Evolutionary conservation across 352 stramenopile genomes (phyloP).

Genomic region (Phytophthora brassicae): DNA sequence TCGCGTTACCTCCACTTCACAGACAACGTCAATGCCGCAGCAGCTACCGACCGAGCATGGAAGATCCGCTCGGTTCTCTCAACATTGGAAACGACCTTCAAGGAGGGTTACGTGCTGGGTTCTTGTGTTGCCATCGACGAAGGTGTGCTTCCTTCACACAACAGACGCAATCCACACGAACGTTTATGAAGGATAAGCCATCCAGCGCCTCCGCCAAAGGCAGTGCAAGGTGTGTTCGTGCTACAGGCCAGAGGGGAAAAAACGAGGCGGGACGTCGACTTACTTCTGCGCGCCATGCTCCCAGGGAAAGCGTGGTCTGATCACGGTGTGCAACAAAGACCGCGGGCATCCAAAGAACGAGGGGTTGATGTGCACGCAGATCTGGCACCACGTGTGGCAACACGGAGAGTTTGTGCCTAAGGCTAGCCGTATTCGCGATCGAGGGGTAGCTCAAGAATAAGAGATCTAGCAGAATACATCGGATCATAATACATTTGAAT

Average conservation of each 20-base stretch:
- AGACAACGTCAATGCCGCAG: neutral
- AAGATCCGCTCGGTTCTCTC: slow-evolving; percentile 7
- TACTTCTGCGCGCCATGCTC: slow-evolving; percentile 14
- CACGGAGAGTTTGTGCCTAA: slow-evolving; percentile 3
- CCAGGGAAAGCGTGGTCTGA: neutral
- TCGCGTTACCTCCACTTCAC: too few species aligned
- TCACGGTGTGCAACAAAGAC: too few species aligned
- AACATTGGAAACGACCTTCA: slow-evolving; percentile 6
- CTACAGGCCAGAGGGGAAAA: slow-evolving; percentile 20
- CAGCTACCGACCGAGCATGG: slow-evolving; percentile 7
- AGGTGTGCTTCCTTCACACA: slow-evolving; percentile 1
- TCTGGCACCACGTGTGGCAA: slow-evolving; percentile 3
- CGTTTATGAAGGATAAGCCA: neutral
- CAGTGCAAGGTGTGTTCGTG: slow-evolving; percentile 2
- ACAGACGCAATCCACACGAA: slow-evolving; percentile 3
- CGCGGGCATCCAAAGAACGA: neutral
- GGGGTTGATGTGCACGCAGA: slow-evolving; percentile 12
- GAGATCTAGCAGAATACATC: too few species aligned
- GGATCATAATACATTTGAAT: too few species aligned
- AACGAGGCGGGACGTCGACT: slow-evolving; percentile 1
- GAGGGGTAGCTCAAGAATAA: too few species aligned
- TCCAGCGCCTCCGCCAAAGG: neutral
- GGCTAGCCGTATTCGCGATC: too few species aligned
- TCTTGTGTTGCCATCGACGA: slow-evolving; percentile 9
- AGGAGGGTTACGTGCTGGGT: slow-evolving; percentile 3